These are phyloP conservation scores for Solanum boliviense DNA, from an alignment of 257 asterid genomes.

Conservation along the genomic window DNA sequence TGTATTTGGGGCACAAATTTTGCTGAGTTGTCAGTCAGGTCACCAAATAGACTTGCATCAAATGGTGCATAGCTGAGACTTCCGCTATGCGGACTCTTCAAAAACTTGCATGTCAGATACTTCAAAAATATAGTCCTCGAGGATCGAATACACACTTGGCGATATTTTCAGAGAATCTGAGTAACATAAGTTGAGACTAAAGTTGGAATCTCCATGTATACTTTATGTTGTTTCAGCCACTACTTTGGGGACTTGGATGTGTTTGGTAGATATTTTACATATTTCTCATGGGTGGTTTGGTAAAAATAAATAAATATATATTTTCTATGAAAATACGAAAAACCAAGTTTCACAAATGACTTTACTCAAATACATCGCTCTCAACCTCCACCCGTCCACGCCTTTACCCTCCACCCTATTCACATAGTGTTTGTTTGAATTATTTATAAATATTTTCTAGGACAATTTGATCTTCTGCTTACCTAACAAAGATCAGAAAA, in stretches of 20 bases:
- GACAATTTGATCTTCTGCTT: too few relatives aligned
- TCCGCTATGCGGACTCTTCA: not conserved
- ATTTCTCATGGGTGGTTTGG: not conserved
- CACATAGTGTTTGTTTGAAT: not conserved
- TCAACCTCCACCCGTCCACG: not conserved
- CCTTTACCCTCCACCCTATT: not conserved
- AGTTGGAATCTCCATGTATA: not conserved
- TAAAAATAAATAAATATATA: not conserved
- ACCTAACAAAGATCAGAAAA: too few relatives aligned
- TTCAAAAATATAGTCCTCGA: too few relatives aligned
- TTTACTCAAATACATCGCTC: not conserved
- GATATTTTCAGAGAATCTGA: not conserved
- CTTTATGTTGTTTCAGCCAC: not conserved
- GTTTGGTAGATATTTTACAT: not conserved
- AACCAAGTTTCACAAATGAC: not conserved
- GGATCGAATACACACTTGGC: not conserved
- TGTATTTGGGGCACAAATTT: not conserved
- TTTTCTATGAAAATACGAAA: not conserved
- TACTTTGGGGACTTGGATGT: not conserved
- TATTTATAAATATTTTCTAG: not conserved
- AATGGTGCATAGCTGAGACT: not conserved
- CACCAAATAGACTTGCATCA: not conserved
- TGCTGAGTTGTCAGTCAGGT: not conserved
- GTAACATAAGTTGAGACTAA: not conserved
- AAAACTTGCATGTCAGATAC: not conserved